Evolutionary conservation across 345 rosid genomes (phyloP).

Genomic region (Citrus mangshanensis): DNA sequence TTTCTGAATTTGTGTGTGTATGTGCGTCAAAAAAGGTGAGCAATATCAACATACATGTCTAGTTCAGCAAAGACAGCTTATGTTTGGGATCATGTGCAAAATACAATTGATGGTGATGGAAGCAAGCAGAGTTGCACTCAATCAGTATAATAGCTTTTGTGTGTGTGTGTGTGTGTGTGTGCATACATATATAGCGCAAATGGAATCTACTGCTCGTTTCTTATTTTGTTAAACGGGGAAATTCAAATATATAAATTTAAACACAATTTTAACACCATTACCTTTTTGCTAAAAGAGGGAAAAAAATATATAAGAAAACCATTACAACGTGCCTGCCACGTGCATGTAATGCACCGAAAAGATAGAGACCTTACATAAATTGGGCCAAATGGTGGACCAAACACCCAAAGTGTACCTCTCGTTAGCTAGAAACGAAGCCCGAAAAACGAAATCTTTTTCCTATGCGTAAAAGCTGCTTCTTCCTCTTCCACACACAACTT

Average conservation of each 20-base stretch:
- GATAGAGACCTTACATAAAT: background rate
- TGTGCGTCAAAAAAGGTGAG: background rate
- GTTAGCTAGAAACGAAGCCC: constrained; percentile 3
- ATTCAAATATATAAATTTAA: no score
- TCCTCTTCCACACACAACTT: background rate
- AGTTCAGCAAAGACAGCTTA: constrained; percentile 5
- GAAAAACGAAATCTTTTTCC: background rate
- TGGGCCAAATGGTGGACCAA: constrained; percentile 19
- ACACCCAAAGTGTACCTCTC: background rate
- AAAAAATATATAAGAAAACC: background rate
- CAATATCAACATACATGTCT: background rate
- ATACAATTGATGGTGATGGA: constrained; percentile 13
- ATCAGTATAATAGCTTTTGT: background rate
- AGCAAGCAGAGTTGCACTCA: background rate
- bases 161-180: background rate
- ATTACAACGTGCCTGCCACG: background rate
- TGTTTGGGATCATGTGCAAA: constrained; percentile 4
- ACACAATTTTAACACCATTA: no score
- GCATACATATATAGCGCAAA: background rate
- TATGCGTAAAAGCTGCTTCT: background rate
- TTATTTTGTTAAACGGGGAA: no score
- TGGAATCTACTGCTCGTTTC: background rate
- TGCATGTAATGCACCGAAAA: background rate
- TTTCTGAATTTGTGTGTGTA: background rate
- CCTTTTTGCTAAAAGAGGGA: no score